These are phyloP conservation scores for Mortierella sp. DNA, from an alignment of 371 early-diverging fungal genomes.

Conservation along the genomic window DNA sequence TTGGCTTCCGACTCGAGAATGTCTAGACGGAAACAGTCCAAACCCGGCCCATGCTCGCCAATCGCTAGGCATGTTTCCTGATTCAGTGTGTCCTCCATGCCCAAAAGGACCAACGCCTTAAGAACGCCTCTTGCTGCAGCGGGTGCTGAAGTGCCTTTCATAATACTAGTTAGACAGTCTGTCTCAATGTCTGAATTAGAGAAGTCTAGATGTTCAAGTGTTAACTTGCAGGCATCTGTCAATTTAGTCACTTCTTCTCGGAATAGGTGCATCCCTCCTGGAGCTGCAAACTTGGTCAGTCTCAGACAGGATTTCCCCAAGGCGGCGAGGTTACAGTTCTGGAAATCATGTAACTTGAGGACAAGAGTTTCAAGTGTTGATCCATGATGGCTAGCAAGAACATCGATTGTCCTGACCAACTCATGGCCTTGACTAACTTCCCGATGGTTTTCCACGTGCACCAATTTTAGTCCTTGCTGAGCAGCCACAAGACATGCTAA, in stretches of 20 bases:
- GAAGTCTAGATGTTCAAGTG: conserved; percentile 53
- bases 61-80: conserved; percentile 49
- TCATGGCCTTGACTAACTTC: conserved; percentile 54
- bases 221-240: conserved; percentile 46
- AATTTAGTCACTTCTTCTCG: conserved; percentile 35
- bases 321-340: conserved; percentile 35
- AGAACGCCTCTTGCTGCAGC: conserved; percentile 40
- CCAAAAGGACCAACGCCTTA: conserved; percentile 42
- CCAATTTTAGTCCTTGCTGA: conserved; percentile 24
- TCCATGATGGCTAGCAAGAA: conserved; percentile 27
- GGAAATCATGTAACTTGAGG: conserved; percentile 52
- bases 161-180: conserved; percentile 26
- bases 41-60: conserved; percentile 39
- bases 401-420: conserved; percentile 32
- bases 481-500: conserved; percentile 35
- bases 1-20: conserved; percentile 53
- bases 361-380: conserved; percentile 39
- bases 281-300: conserved; percentile 42
- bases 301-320: conserved; percentile 38
- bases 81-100: conserved; percentile 54
- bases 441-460: conserved; percentile 51
- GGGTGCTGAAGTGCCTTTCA: conserved; percentile 44
- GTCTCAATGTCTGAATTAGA: conserved; percentile 55
- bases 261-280: conserved; percentile 44
- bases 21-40: conserved; percentile 54